A percentile compares a stretch with the other conserved stretches of the same genome.
Evolutionary conservation across 306 rosid genomes (phyloP).

Genomic region (Adenanthera pavonina): DNA sequence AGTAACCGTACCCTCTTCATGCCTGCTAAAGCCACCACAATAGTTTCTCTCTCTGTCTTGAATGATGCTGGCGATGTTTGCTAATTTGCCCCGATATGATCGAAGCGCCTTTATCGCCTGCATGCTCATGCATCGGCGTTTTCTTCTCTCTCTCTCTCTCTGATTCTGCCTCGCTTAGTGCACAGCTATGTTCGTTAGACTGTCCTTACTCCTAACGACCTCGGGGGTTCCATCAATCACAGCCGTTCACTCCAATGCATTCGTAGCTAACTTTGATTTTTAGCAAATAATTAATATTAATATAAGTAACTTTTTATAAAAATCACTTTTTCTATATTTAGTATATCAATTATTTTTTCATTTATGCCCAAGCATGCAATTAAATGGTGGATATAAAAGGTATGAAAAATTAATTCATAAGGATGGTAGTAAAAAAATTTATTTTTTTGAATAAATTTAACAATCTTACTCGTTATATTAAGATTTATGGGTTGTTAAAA

Average conservation of each 20-base stretch:
- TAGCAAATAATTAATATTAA: neutral
- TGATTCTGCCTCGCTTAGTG: neutral
- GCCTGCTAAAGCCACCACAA: constrained; percentile 14
- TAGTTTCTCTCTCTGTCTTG: constrained; percentile 22
- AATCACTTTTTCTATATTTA: too few relatives aligned
- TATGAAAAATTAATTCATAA: too few relatives aligned
- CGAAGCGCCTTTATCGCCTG: constrained; percentile 40
- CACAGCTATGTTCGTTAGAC: constrained; percentile 1
- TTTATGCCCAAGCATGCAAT: too few relatives aligned
- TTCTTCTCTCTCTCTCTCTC: constrained; percentile 6
- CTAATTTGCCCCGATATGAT: constrained; percentile 44
- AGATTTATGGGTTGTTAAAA: too few relatives aligned
- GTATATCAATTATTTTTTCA: too few relatives aligned
- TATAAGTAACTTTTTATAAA: too few relatives aligned
- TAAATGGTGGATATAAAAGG: too few relatives aligned
- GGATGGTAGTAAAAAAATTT: too few relatives aligned
- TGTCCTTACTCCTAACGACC: neutral
- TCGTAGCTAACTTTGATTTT: neutral
- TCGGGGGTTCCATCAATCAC: neutral
- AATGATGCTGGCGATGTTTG: constrained; percentile 36
- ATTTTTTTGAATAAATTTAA: too few relatives aligned
- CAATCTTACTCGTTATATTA: too few relatives aligned
- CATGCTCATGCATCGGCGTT: constrained; percentile 36
- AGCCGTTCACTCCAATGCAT: constrained; percentile 26
- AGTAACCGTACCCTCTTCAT: constrained; percentile 1